phyloP scores from a whole-genome alignment of 768 basidiomycete genomes.

The Lactarius trivialis region DNA sequence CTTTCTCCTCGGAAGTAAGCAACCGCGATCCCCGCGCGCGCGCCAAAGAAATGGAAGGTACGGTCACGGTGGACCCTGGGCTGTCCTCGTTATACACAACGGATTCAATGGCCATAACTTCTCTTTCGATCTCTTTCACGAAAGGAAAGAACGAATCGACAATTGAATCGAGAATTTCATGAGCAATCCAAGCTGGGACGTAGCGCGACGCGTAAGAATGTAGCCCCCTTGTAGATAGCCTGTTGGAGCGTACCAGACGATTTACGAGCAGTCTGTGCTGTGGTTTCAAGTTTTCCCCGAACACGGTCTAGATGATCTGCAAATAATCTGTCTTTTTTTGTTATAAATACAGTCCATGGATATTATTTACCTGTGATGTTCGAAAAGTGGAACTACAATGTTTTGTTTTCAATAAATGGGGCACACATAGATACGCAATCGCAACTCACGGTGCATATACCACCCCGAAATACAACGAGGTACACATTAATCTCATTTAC shows the following conservation, averaged over 20 bases:
- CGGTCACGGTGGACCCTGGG: conserved; percentile 2
- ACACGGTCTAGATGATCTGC: conserved; percentile 74
- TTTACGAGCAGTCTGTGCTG: conserved; percentile 58
- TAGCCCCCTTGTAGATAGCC: background rate
- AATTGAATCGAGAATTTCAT: conserved; percentile 86
- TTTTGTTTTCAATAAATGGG: background rate
- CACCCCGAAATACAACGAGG: conserved; percentile 81
- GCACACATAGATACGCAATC: background rate
- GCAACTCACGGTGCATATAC: conserved; percentile 63
- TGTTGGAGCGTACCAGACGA: conserved; percentile 52
- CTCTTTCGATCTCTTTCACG: conserved; percentile 67
- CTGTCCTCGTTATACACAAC: conserved; percentile 44
- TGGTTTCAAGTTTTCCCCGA: conserved; percentile 56
- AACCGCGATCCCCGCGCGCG: background rate
- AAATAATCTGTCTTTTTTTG: background rate
- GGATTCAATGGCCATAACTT: conserved; percentile 42
- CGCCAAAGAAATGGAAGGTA: background rate
- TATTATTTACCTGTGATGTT: conserved; percentile 56
- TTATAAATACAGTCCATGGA: conserved; percentile 10
- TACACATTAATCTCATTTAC: conserved; percentile 83
- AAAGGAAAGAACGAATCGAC: conserved; percentile 92
- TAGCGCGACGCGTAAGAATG: background rate
- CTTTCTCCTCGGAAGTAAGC: background rate
- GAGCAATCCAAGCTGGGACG: conserved; percentile 82
- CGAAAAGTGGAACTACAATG: conserved; percentile 76